Conservation (phyloP, 2,329 filamentous ascomycete genomes). For the Dactylellina haptotyla region DNA sequence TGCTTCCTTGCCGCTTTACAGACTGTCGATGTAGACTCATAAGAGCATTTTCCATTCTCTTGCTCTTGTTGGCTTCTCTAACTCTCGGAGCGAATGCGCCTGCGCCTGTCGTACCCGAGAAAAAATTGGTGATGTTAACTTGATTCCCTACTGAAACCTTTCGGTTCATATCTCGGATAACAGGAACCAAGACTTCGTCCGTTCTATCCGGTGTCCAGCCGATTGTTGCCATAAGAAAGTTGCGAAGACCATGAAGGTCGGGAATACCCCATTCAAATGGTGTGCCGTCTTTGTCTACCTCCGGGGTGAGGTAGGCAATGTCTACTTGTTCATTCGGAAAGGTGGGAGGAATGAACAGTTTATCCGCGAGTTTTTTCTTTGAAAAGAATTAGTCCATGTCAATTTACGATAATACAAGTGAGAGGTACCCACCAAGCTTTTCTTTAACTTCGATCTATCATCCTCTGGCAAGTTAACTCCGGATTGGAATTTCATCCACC, state of each 20-base stretch:
- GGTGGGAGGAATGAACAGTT: slow-evolving; percentile 81
- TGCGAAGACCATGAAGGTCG: slow-evolving; percentile 83
- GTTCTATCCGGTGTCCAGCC: slow-evolving; percentile 92
- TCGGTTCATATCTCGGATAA: slow-evolving; percentile 93
- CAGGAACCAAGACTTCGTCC: slow-evolving; percentile 93
- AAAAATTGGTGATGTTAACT: slow-evolving; percentile 93
- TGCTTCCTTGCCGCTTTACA: slow-evolving; percentile 57
- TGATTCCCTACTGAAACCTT: slow-evolving; percentile 90
- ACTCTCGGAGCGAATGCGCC: slow-evolving; percentile 78
- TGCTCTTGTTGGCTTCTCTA: slow-evolving; percentile 71
- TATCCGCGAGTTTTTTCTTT: slow-evolving; percentile 61
- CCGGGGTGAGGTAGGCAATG: slow-evolving; percentile 83
- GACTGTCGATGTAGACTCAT: slow-evolving; percentile 68
- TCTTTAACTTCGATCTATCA: slow-evolving; percentile 73
- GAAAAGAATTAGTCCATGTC: not conserved
- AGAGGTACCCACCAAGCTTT: slow-evolving; percentile 72
- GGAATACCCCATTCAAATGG: slow-evolving; percentile 95
- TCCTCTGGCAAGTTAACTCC: slow-evolving; percentile 73
- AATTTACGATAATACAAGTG: not conserved
- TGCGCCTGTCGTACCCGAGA: slow-evolving; percentile 77
- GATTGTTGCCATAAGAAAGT: slow-evolving; percentile 88
- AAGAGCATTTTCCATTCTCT: slow-evolving; percentile 80
- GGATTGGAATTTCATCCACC: slow-evolving; percentile 86
- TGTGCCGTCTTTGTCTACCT: slow-evolving; percentile 82
- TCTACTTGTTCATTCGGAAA: slow-evolving; percentile 84